Base-by-base conservation (phyloP, 2,329 filamentous ascomycete species). In the Chrysosporium queenslandicum region DNA sequence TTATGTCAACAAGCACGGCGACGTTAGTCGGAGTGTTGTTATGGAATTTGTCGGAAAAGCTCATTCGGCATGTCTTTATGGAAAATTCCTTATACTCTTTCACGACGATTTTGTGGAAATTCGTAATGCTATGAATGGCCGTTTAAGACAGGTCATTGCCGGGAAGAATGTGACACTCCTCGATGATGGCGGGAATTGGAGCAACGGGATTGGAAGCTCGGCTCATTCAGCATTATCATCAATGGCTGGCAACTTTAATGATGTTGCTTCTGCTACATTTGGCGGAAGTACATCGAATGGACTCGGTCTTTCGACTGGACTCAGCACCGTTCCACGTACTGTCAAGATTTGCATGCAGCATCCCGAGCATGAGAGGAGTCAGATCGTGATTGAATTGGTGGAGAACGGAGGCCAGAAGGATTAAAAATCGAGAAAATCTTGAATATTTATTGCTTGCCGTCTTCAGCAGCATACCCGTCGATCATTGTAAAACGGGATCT, bases 1-100 rank as follows among this genome's bases (percentile, higher is more conserved):
- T 7, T 98, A 97, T 64, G 86, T 97, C 64, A 94, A 98, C 74
- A 96, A 97, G 71, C 89, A 97, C 68, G 92, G 92, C 59, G 92
- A 98, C 56, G 88, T 98, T 25, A 91, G 83, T 36, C 85, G 94
- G 42, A 88, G 85, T 25, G 87, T 97, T 54, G 90, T 97, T 63
- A 95, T 98, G 89, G 89, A 97, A 66, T 98, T 97, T 67, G 92
- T 94, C n/a, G 92, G 92, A 59, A 91, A 85, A 63, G 92, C 92
- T 1, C 83, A 85, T 56, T 81, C 82, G 11, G 90, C 90, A 1
- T 92, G 89, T 56, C 83, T 97, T 72, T 94, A 88, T 61, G 90
- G 89, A 1, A 85, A 89, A 53, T 97, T 95, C 66, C 79, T 98
- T 3, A 75, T 98, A 6, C 80, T 98, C 3, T 95, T 97, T 72